Evolutionary conservation across 2,329 filamentous ascomycete species (phyloP).

Genomic region (Fusarium pseudonygamai): DNA sequence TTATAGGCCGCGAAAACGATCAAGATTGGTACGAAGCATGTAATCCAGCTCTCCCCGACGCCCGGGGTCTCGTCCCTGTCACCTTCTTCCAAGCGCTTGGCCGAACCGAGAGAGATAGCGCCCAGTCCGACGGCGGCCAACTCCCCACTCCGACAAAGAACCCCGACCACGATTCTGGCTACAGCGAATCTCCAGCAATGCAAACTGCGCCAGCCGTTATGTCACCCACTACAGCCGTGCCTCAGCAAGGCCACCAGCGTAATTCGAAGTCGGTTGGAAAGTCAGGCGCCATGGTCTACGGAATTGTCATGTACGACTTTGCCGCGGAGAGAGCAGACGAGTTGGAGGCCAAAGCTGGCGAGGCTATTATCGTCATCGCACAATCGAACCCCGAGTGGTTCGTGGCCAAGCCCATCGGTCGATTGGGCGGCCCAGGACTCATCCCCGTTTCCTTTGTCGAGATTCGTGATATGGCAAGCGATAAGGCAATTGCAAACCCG

Average conservation of each 20-base stretch:
- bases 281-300: slow-evolving; percentile 89
- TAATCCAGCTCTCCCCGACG: slow-evolving; percentile 88
- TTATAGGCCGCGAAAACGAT: slow-evolving; percentile 95
- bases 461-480: slow-evolving; percentile 91
- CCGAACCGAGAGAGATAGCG: slow-evolving; percentile 91
- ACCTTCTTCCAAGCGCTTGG: slow-evolving; percentile 92
- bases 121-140: slow-evolving; percentile 68
- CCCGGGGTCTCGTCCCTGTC: slow-evolving; percentile 91
- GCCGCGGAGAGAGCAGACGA: slow-evolving; percentile 95
- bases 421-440: slow-evolving; percentile 92
- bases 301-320: slow-evolving; percentile 97
- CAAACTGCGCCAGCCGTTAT: slow-evolving; percentile 37
- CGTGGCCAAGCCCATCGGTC: slow-evolving; percentile 97
- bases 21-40: slow-evolving; percentile 98
- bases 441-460: slow-evolving; percentile 98
- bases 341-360: slow-evolving; percentile 91
- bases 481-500: slow-evolving; percentile 82
- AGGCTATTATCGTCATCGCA: slow-evolving; percentile 97
- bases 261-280: slow-evolving; percentile 62
- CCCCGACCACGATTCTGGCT: slow-evolving; percentile 90
- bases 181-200: slow-evolving; percentile 56
- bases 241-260: slow-evolving; percentile 52
- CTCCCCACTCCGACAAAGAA: slow-evolving; percentile 61
- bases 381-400: slow-evolving; percentile 99
- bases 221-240: slow-evolving; percentile 22